These are phyloP conservation scores for Macadamia integrifolia DNA, from an alignment of 164 flowering plant genomes.

Conservation along the genomic window DNA sequence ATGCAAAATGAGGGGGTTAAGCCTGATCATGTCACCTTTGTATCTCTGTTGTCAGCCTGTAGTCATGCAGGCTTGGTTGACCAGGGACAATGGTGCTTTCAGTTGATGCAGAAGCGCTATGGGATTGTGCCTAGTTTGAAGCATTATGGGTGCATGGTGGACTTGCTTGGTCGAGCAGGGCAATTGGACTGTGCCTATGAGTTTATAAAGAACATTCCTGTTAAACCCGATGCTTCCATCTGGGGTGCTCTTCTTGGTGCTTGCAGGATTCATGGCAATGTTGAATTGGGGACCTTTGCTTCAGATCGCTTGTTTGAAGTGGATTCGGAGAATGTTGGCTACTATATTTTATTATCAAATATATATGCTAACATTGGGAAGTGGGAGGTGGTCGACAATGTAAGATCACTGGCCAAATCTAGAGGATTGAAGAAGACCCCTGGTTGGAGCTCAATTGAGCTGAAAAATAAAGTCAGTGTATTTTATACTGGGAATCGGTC, in stretches of 20 bases:
- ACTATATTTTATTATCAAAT: constrained; percentile 62
- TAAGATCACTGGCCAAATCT: constrained; percentile 50
- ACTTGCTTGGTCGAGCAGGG: constrained; percentile 63
- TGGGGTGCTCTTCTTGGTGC: constrained; percentile 74
- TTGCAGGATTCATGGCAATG: constrained; percentile 53
- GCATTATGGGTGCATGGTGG: constrained; percentile 77
- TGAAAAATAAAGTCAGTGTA: constrained; percentile 40
- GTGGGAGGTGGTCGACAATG: constrained; percentile 54
- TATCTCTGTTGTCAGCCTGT: constrained; percentile 54
- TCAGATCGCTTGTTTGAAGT: constrained; percentile 43
- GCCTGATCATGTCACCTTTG: constrained; percentile 58
- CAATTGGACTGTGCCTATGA: constrained; percentile 41
- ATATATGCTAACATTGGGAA: constrained; percentile 53
- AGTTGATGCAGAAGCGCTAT: constrained; percentile 38
- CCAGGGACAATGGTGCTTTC: constrained; percentile 41
- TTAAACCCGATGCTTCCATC: constrained; percentile 50
- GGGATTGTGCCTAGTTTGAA: constrained; percentile 42
- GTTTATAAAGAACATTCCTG: constrained; percentile 49
- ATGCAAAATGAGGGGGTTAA: constrained; percentile 43
- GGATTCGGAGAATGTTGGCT: constrained; percentile 63
- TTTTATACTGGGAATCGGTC: constrained; percentile 57
- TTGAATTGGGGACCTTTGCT: constrained; percentile 50
- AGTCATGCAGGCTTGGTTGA: constrained; percentile 67
- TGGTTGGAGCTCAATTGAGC: constrained; percentile 70
- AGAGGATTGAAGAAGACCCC: constrained; percentile 65